phyloP scores from a whole-genome alignment of 2,329 filamentous ascomycete species.

The Stagonosporopsis rhizophila region DNA sequence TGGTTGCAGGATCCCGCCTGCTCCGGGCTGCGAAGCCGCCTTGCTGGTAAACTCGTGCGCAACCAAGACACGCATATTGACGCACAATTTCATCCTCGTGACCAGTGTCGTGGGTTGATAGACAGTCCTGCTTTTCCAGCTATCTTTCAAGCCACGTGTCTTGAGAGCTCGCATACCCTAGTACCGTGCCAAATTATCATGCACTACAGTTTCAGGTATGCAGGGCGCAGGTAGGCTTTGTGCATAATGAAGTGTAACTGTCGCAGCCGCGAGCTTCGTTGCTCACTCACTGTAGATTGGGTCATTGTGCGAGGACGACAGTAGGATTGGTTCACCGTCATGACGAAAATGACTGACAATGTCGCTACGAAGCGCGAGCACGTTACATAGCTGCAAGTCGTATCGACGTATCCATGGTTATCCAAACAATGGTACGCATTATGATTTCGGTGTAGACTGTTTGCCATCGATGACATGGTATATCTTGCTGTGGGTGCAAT shows the following conservation, averaged over 20 bases:
- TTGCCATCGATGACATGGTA: slow-evolving; percentile 18
- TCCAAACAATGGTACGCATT: slow-evolving; percentile 29
- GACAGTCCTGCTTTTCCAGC: slow-evolving; percentile 21
- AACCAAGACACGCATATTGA: background rate
- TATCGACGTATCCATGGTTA: slow-evolving; percentile 25
- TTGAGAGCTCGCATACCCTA: slow-evolving; percentile 33
- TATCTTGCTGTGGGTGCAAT: slow-evolving; percentile 22
- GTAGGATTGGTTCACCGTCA: slow-evolving; percentile 4
- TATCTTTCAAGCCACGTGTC: slow-evolving; percentile 30
- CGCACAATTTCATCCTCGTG: background rate
- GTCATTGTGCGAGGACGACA: background rate
- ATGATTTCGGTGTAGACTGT: slow-evolving; percentile 28
- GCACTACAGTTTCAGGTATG: slow-evolving; percentile 23
- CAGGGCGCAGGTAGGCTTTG: slow-evolving; percentile 5
- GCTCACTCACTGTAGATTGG: slow-evolving; percentile 2
- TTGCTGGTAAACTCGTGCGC: background rate
- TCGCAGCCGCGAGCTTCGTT: background rate
- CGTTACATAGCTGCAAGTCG: slow-evolving; percentile 32
- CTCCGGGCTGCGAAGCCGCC: background rate
- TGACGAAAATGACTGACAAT: slow-evolving; percentile 27
- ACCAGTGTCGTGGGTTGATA: slow-evolving; percentile 17
- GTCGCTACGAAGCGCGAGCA: slow-evolving; percentile 25
- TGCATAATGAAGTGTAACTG: background rate
- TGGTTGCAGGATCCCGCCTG: slow-evolving; percentile 12
- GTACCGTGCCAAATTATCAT: slow-evolving; percentile 35